Conservation (phyloP, 371 early-diverging fungal species). For the Zychaea mexicana region DNA sequence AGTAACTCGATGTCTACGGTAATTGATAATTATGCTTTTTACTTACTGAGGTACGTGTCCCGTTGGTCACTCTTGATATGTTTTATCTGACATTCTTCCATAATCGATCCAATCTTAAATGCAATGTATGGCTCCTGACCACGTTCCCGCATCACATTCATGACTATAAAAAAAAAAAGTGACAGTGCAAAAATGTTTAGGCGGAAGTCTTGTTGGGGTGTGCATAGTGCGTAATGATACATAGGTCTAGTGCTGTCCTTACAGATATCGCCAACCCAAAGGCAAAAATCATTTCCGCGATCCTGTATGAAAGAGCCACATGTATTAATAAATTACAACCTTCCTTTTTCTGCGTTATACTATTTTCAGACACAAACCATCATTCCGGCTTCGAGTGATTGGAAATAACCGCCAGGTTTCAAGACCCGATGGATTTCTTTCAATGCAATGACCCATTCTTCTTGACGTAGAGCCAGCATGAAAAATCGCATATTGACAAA, state of each 20-base stretch:
- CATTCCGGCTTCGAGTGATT: constrained; percentile 53
- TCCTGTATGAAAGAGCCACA: constrained; percentile 30
- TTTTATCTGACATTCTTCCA: constrained; percentile 33
- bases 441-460: constrained; percentile 52
- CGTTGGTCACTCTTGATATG: constrained; percentile 25
- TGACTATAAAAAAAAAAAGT: constrained; percentile 19
- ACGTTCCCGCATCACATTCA: constrained; percentile 23
- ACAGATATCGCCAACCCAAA: constrained; percentile 30
- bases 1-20: too few relatives aligned
- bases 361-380: constrained; percentile 24
- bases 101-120: constrained; percentile 31
- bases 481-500: constrained; percentile 59
- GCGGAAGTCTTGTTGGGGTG: too few relatives aligned
- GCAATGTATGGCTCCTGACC: constrained; percentile 57
- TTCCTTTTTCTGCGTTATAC: neutral
- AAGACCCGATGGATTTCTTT: constrained; percentile 52
- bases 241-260: constrained; percentile 13
- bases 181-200: too few relatives aligned
- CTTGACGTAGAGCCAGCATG: constrained; percentile 46
- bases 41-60: constrained; percentile 17
- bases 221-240: too few relatives aligned
- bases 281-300: constrained; percentile 31
- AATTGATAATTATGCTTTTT: too few relatives aligned
- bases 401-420: constrained; percentile 62
- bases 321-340: too few relatives aligned